These are phyloP conservation scores for Fusarium sp. DNA, from an alignment of 2,329 filamentous ascomycete genomes.

Conservation along the genomic window DNA sequence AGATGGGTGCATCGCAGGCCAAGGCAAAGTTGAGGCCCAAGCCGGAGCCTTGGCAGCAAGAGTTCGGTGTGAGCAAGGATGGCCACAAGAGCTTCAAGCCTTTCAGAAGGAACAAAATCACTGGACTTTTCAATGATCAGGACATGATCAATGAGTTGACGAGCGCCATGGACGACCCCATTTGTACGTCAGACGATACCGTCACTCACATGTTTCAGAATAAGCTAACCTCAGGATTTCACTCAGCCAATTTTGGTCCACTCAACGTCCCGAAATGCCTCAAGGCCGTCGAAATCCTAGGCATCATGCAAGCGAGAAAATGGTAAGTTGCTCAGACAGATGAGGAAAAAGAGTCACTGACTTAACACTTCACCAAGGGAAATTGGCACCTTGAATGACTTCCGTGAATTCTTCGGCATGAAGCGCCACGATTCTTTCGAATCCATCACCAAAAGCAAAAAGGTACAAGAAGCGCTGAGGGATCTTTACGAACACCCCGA, in stretches of 20 bases:
- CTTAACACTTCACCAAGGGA: conserved; percentile 52
- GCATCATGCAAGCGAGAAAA: conserved; percentile 70
- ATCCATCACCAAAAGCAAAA: conserved; percentile 3
- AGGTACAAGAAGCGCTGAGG: conserved; percentile 26
- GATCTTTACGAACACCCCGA: conserved; percentile 73
- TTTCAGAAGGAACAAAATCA: conserved; percentile 30
- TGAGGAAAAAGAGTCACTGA: too few species aligned
- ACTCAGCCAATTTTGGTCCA: conserved; percentile 60
- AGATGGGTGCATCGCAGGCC: background rate
- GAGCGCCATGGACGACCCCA: conserved; percentile 67
- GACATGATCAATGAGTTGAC: conserved; percentile 53
- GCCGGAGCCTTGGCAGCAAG: conserved; percentile 5
- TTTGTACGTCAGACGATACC: background rate
- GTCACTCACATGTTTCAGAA: background rate
- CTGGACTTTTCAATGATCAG: conserved; percentile 22
- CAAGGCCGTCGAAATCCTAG: conserved; percentile 71
- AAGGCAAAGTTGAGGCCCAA: background rate
- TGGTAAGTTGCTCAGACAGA: conserved; percentile 54
- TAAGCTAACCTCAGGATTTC: background rate
- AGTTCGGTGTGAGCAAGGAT: conserved; percentile 1
- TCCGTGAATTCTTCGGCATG: conserved; percentile 72
- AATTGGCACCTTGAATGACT: conserved; percentile 73
- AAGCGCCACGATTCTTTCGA: conserved; percentile 70
- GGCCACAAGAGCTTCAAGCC: background rate
- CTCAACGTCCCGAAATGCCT: conserved; percentile 70